These are phyloP conservation scores for Geotrichum restrictum DNA, from an alignment of 1,139 yeast genomes.

Conservation along the genomic window DNA sequence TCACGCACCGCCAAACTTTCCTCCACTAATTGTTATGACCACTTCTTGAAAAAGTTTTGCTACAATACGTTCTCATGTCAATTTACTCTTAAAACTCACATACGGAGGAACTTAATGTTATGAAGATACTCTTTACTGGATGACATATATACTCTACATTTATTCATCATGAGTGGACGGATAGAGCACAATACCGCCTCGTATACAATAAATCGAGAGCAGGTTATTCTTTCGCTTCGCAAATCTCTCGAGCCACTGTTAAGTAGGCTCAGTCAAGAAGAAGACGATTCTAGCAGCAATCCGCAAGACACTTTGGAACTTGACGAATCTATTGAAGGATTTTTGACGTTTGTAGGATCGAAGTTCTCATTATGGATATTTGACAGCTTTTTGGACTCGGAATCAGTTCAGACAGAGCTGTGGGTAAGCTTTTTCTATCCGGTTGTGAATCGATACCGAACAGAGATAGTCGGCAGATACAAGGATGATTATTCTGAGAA, in stretches of 20 bases:
- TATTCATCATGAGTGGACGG: constrained; percentile 10
- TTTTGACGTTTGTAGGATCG: constrained; percentile 23
- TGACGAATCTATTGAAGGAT: constrained; percentile 22
- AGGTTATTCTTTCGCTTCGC: constrained; percentile 11
- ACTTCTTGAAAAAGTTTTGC: not conserved
- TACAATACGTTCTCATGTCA: not conserved
- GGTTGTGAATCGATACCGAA: constrained; percentile 20
- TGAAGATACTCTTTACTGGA: not conserved
- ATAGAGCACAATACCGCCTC: constrained; percentile 10
- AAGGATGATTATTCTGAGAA: constrained; percentile 1
- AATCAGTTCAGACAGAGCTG: constrained; percentile 18
- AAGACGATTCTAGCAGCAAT: not conserved
- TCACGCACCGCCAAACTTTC: constrained; percentile 4
- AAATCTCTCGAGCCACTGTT: constrained; percentile 10
- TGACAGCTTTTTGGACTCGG: constrained; percentile 18
- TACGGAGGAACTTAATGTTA: not conserved
- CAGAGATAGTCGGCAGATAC: constrained; percentile 5
- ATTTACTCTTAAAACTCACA: not conserved
- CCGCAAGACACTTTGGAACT: not conserved
- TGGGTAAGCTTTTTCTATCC: constrained; percentile 22
- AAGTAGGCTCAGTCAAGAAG: constrained; percentile 7
- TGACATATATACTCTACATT: not conserved
- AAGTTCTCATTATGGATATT: constrained; percentile 22
- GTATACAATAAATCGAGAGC: constrained; percentile 13
- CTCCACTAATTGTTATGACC: not conserved